Conservation (phyloP, 345 rosid genomes). For the Hibiscus tridactylites region DNA sequence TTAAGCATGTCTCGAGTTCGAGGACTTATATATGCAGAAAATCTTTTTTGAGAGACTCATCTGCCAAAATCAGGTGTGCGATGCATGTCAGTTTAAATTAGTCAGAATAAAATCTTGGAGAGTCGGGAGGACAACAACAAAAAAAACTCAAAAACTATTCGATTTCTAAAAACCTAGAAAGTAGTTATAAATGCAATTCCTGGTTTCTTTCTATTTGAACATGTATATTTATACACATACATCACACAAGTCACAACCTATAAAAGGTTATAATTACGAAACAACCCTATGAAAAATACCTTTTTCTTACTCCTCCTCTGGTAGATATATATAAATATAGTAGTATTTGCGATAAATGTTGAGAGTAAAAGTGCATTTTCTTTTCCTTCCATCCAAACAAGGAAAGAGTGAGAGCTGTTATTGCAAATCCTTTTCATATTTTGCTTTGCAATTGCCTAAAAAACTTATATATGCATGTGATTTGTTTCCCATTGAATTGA, state of each 20-base stretch:
- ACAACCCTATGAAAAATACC: background rate
- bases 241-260: background rate
- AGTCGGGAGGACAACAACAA: background rate
- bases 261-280: background rate
- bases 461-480: background rate
- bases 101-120: no score
- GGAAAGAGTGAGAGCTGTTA: background rate
- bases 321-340: background rate
- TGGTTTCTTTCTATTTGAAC: background rate
- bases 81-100: no score
- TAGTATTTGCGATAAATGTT: no score
- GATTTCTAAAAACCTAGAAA: background rate
- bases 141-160: background rate
- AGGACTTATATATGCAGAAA: no score
- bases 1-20: no score
- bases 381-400: background rate
- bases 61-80: no score
- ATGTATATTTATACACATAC: background rate
- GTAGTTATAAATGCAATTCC: background rate
- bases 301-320: background rate
- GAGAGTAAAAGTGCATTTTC: background rate
- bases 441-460: background rate
- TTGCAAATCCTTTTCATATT: background rate
- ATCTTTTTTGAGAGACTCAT: no score
- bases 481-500: background rate